Base-by-base conservation (phyloP, 116 monocot species). In the Dioscorea cayenensis region DNA sequence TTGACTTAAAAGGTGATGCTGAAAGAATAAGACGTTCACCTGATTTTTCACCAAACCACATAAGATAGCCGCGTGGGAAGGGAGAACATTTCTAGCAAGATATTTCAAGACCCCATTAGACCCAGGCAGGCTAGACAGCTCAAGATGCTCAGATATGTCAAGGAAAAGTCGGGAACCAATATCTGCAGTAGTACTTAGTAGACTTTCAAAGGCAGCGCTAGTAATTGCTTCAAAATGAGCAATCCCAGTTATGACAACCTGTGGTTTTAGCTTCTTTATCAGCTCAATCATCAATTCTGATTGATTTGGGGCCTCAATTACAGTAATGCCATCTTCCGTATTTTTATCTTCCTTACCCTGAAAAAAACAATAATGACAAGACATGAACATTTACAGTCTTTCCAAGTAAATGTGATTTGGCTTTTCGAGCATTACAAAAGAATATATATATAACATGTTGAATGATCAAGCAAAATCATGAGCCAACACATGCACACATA, bases 231-330 rank as follows among this genome's bases (percentile, higher is more conserved):
- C 95, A 73, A 89, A 92, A 60, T 85, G 75, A 66, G 87, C 87
- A 69, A 95, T 95, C 59, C 95, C 95, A 38, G 95, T 95, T 62
- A 95, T 37, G 27, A 95, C 95, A 61, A 95, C 92, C 77, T 95
- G 95, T 66, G 95, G 95, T 74, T 82, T 89, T 38, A 95, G 71
- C 65, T 87, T 92, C 72, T 82, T 86, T 76, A 95, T 89, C 64
- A 95, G 75, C 71, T 95, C 89, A 75, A 87, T 89, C 87, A 95
- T 82, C 63, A 95, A 75, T 75, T 95, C 92, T n/a, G 95, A 95
- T 63, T 87, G 92, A 51, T 84, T 73, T 60, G 95, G 95, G 23
- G 95, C 92, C 78, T 95, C 95, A 76, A 95, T 92, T 29, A 95
- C 92, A 36, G 89, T 87, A 62, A 95, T 38, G 25, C 63, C 67